Base-by-base conservation (phyloP, 495 filamentous ascomycete species). In the Apodospora peruviana region DNA sequence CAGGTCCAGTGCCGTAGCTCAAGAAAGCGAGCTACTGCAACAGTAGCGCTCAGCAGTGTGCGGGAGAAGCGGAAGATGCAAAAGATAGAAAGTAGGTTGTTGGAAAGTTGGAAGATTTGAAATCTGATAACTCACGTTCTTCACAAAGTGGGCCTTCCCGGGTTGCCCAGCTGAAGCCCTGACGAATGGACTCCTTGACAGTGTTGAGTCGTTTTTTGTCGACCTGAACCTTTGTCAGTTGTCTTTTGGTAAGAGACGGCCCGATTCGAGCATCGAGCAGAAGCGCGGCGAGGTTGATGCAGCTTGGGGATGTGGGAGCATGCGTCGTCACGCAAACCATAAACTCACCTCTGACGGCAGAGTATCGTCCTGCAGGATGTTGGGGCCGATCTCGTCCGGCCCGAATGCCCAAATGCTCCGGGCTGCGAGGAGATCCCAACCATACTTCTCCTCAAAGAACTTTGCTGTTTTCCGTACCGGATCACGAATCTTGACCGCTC, bases 391-490 rank as follows among this genome's bases (percentile, higher is more conserved):
- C 58, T 97, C 93, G 49, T 97, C 91, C 19, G 93, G 94, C 2
- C 93, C 93, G 70, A 98, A 98, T 11, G 94, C 94, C 93, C 93
- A 98, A 60, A 98, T 96, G 64, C 90, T 96, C 61, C 93, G 77
- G 23, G 87, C 87, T 12, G 93, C 91, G 37, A 98, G 79, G 50
- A 96, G 79, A 70, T 98, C 93, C 88, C 91, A 98, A 51, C 89
- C 91, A 61, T 97, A 95, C 56, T 90, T 94, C 40, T 96, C 88
- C 68, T 96, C 90, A 65, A 98, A 97, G 72, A 93, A 97, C 57
- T 91, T 90, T 50, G 90, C 94, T 18, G 93, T 90, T 66, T 88
- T 90, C 43, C 94, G 84, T 39, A 91, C 86, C 2, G 93, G 90
- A 64, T 96, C 93, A 59, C 86, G 90, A 71, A 98, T 95, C 52